phyloP scores from a whole-genome alignment of 805 yeast genomes.

The Middelhovenomyces tepae region DNA sequence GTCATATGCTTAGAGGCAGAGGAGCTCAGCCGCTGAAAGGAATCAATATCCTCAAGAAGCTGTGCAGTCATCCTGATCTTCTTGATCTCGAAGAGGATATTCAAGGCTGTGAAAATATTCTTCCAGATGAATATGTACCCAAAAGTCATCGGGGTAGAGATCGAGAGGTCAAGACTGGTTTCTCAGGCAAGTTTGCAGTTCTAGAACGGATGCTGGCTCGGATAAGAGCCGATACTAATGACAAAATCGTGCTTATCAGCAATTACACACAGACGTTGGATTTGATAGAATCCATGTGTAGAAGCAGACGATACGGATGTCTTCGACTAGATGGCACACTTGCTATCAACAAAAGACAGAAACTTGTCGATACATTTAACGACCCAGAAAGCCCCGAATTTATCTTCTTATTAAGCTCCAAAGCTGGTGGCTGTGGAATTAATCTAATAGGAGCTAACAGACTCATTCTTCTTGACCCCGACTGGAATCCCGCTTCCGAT shows the following conservation, averaged over 20 bases:
- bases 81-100: constrained; percentile 67
- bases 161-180: constrained; percentile 68
- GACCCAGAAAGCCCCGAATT: constrained; percentile 84
- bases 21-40: constrained; percentile 84
- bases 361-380: constrained; percentile 82
- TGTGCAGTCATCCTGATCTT: constrained; percentile 91
- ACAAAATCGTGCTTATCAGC: constrained; percentile 88
- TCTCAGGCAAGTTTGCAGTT: constrained; percentile 79
- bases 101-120: constrained; percentile 47
- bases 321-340: constrained; percentile 87
- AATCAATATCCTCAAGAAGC: constrained; percentile 77
- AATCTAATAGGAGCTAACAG: constrained; percentile 95
- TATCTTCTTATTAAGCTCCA: constrained; percentile 80
- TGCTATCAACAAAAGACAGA: constrained; percentile 87
- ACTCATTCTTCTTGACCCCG: constrained; percentile 77
- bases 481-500: constrained; percentile 98
- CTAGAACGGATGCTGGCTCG: constrained; percentile 75
- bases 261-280: constrained; percentile 94
- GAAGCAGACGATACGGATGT: constrained; percentile 62
- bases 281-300: constrained; percentile 78
- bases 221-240: constrained; percentile 74
- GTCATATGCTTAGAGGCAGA: constrained; percentile 48
- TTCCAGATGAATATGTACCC: constrained; percentile 69
- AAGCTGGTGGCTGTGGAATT: constrained; percentile 99
- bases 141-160: constrained; percentile 42